These are phyloP conservation scores for Esteya vermicola DNA, from an alignment of 2,329 filamentous ascomycete genomes.

Conservation along the genomic window DNA sequence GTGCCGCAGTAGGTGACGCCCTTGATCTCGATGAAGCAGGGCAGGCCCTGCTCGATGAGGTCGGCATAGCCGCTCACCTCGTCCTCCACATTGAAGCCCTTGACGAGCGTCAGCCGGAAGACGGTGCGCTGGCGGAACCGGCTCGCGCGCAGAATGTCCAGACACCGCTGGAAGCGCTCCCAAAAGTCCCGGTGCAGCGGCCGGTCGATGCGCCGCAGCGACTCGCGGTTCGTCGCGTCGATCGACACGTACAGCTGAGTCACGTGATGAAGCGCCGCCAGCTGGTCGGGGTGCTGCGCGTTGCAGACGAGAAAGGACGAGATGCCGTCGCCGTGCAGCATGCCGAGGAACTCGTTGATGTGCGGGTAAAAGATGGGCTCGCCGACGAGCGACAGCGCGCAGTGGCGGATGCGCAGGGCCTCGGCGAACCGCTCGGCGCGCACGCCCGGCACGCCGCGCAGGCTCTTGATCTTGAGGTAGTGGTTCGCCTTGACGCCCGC, in stretches of 20 bases:
- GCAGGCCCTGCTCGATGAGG: conserved; percentile 71
- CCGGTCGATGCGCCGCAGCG: conserved; percentile 74
- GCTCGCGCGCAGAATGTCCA: conserved; percentile 76
- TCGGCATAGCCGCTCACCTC: conserved; percentile 83
- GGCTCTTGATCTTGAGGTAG: conserved; percentile 96
- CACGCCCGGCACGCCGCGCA: conserved; percentile 86
- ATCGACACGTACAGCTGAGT: conserved; percentile 96
- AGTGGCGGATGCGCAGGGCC: conserved; percentile 86
- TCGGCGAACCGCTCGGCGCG: conserved; percentile 84
- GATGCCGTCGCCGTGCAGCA: conserved; percentile 77
- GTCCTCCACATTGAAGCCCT: conserved; percentile 95
- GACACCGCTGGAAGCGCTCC: conserved; percentile 84
- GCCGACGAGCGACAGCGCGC: conserved; percentile 80
- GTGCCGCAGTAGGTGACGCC: conserved; percentile 96
- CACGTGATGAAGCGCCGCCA: conserved; percentile 67
- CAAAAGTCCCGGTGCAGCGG: conserved; percentile 93
- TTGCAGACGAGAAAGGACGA: conserved; percentile 95
- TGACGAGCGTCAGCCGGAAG: conserved; percentile 87
- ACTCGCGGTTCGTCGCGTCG: conserved; percentile 83
- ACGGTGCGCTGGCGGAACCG: conserved; percentile 82
- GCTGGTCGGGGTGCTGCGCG: conserved; percentile 85
- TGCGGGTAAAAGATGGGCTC: conserved; percentile 98
- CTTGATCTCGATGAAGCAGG: conserved; percentile 91
- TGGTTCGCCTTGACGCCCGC: conserved; percentile 80
- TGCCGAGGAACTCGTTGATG: conserved; percentile 78